phyloP scores from a whole-genome alignment of 1,284 basidiomycete genomes.

The Sphagnurus paluster region DNA sequence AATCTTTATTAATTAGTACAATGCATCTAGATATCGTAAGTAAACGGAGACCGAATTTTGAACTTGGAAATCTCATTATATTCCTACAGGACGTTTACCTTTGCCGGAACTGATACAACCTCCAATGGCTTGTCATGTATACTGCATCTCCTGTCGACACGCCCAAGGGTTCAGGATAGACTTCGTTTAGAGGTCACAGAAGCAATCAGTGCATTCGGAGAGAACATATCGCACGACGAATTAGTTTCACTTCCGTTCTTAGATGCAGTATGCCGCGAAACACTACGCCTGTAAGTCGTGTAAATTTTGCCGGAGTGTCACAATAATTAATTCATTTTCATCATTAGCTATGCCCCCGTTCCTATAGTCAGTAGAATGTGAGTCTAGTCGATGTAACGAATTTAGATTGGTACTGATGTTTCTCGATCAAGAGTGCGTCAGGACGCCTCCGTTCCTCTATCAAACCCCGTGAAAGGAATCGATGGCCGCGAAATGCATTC shows the following conservation, averaged over 20 bases:
- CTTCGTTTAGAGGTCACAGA: slow-evolving; percentile 36
- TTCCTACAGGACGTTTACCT: slow-evolving; percentile 38
- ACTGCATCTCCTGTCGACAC: slow-evolving; percentile 35
- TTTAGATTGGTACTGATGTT: too few relatives aligned
- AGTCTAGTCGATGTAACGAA: too few relatives aligned
- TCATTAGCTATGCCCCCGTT: not conserved
- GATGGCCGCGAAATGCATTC: slow-evolving; percentile 4
- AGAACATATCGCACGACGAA: slow-evolving; percentile 33
- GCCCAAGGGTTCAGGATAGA: slow-evolving; percentile 36
- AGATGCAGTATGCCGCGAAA: slow-evolving; percentile 40
- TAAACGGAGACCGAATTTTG: not conserved
- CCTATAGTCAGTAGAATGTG: too few relatives aligned
- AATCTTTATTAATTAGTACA: not conserved
- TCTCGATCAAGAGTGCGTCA: too few relatives aligned
- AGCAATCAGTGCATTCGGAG: slow-evolving; percentile 21
- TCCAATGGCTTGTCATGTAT: slow-evolving; percentile 39
- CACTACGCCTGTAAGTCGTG: slow-evolving; percentile 25
- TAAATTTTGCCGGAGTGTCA: too few relatives aligned
- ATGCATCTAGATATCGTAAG: slow-evolving; percentile 37
- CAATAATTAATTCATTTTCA: not conserved
- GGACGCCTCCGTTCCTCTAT: not conserved
- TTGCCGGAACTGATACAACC: slow-evolving; percentile 48
- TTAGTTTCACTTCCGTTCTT: slow-evolving; percentile 36
- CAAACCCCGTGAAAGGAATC: not conserved
- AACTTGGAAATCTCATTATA: not conserved